phyloP scores from a whole-genome alignment of 2,329 filamentous ascomycete genomes.

The Colletotrichum sp. region DNA sequence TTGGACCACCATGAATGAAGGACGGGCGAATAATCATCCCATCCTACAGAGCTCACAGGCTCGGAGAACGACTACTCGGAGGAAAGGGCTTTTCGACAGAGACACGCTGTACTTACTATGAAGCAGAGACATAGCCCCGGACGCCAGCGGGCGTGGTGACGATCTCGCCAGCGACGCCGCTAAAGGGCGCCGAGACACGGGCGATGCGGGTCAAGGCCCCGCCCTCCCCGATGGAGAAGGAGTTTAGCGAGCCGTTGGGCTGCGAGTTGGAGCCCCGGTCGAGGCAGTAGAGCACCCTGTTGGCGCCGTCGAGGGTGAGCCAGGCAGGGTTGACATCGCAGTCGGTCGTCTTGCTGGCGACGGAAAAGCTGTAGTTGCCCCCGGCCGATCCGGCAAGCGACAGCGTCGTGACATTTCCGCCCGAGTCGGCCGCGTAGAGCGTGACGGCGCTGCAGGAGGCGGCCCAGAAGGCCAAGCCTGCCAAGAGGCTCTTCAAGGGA shows the following conservation, averaged over 20 bases:
- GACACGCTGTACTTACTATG: constrained; percentile 16
- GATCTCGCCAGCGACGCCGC: constrained; percentile 23
- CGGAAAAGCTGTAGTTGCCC: constrained; percentile 15
- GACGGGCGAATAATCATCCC: background rate
- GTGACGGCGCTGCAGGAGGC: constrained; percentile 18
- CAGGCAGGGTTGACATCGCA: constrained; percentile 19
- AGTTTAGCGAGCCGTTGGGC: constrained; percentile 18
- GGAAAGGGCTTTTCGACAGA: background rate
- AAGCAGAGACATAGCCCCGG: constrained; percentile 21
- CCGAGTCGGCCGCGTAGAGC: constrained; percentile 21
- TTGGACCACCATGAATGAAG: background rate
- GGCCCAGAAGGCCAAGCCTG: background rate
- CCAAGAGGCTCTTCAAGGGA: constrained; percentile 3
- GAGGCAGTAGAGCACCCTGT: constrained; percentile 19
- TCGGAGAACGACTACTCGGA: background rate
- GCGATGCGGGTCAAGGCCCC: constrained; percentile 20
- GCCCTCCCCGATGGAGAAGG: constrained; percentile 19
- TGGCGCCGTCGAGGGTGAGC: constrained; percentile 18
- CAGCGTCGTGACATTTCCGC: constrained; percentile 23
- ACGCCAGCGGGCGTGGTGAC: constrained; percentile 19
- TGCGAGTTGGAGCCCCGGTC: constrained; percentile 11
- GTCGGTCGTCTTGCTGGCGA: constrained; percentile 18
- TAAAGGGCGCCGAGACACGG: constrained; percentile 14
- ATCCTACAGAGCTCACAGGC: background rate
- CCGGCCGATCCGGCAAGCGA: constrained; percentile 9